phyloP scores from a whole-genome alignment of 371 early-diverging fungal species.

The Lichtheimia corymbifera region DNA sequence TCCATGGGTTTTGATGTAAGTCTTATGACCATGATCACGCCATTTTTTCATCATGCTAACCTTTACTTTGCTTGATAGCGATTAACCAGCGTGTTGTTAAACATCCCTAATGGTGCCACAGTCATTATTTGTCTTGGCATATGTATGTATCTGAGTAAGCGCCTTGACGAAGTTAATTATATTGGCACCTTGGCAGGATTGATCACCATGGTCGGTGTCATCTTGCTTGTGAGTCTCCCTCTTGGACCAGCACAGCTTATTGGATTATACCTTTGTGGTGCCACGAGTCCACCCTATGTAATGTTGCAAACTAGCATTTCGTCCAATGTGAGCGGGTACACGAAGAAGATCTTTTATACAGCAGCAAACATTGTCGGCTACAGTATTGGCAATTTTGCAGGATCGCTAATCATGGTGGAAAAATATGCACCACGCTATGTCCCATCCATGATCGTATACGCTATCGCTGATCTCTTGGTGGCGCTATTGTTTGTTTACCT shows the following conservation, averaged over 20 bases:
- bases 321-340: constrained; percentile 19
- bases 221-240: constrained; percentile 27
- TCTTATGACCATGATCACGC: background rate
- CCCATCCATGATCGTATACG: constrained; percentile 19
- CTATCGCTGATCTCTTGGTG: constrained; percentile 25
- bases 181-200: constrained; percentile 11
- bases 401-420: constrained; percentile 30
- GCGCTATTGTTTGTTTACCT: background rate
- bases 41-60: constrained; percentile 4
- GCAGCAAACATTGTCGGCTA: constrained; percentile 24
- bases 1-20: constrained; percentile 36
- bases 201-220: constrained; percentile 19
- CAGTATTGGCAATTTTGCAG: constrained; percentile 28
- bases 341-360: constrained; percentile 24
- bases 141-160: constrained; percentile 16
- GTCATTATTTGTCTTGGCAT: constrained; percentile 13
- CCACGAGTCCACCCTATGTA: constrained; percentile 10
- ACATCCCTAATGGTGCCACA: constrained; percentile 22
- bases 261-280: constrained; percentile 24
- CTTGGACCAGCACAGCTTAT: constrained; percentile 14
- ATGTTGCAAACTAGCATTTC: constrained; percentile 19
- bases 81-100: constrained; percentile 15
- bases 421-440: constrained; percentile 16
- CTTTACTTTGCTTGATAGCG: background rate
- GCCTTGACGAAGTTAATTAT: constrained; percentile 18